phyloP scores from a whole-genome alignment of 2,329 filamentous ascomycete genomes.

The Talaromyces sp. region DNA sequence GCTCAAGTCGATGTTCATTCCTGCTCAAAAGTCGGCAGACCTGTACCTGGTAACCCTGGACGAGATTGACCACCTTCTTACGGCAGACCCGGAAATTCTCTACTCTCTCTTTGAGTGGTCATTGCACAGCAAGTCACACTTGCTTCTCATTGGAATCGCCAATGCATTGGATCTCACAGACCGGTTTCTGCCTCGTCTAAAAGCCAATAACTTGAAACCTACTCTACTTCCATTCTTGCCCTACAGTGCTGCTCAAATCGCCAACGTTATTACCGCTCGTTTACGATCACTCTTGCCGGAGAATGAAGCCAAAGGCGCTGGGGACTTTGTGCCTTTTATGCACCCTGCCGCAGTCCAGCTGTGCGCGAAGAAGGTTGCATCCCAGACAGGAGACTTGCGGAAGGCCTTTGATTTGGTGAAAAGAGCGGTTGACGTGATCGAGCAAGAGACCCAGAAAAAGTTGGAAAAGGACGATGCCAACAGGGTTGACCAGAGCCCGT shows the following conservation, averaged over 20 bases:
- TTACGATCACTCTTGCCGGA: slow-evolving; percentile 66
- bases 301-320: slow-evolving; percentile 31
- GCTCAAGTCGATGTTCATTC: slow-evolving; percentile 66
- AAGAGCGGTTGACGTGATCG: slow-evolving; percentile 81
- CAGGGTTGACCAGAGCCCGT: slow-evolving; percentile 56
- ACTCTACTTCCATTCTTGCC: slow-evolving; percentile 86
- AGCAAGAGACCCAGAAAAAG: slow-evolving; percentile 72
- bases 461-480: slow-evolving; percentile 53
- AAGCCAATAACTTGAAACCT: slow-evolving; percentile 86
- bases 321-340: slow-evolving; percentile 73
- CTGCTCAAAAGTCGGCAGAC: slow-evolving; percentile 48
- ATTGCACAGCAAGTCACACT: slow-evolving; percentile 69
- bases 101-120: slow-evolving; percentile 98
- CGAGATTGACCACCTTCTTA: slow-evolving; percentile 91
- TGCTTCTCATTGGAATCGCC: slow-evolving; percentile 86
- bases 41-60: slow-evolving; percentile 84
- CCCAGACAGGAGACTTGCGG: slow-evolving; percentile 87
- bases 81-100: slow-evolving; percentile 78
- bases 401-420: slow-evolving; percentile 95
- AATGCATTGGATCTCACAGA: slow-evolving; percentile 95
- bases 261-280: slow-evolving; percentile 76
- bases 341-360: slow-evolving; percentile 92
- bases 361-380: slow-evolving; percentile 89
- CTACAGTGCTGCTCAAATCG: slow-evolving; percentile 83
- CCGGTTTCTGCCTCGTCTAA: slow-evolving; percentile 86